Evolutionary conservation across 1,284 basidiomycete genomes (phyloP).

Genomic region (Wolfiporia cocos): DNA sequence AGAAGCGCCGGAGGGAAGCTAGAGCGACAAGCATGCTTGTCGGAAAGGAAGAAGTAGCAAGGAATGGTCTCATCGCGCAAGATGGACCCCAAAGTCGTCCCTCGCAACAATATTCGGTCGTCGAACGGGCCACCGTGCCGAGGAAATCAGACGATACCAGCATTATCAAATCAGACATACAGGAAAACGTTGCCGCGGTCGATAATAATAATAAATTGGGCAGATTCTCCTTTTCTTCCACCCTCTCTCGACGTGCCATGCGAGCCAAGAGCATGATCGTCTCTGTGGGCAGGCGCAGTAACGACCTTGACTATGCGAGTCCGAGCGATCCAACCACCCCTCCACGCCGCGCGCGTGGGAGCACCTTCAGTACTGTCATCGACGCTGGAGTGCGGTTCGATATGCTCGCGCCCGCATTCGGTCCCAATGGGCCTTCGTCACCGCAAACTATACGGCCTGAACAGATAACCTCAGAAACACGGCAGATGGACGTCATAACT

Average conservation of each 20-base stretch:
- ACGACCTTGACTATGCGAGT: constrained; percentile 1
- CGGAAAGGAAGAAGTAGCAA: neutral
- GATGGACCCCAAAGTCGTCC: too few species aligned
- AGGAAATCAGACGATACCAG: too few species aligned
- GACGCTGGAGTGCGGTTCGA: constrained; percentile 14
- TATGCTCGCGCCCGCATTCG: constrained; percentile 10
- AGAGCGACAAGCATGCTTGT: constrained; percentile 3
- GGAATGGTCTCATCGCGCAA: too few species aligned
- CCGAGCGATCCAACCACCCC: neutral
- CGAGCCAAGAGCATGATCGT: constrained; percentile 15
- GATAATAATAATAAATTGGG: too few species aligned
- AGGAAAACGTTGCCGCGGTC: neutral
- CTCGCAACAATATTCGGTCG: too few species aligned
- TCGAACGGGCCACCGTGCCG: too few species aligned
- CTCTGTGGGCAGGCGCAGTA: constrained; percentile 8
- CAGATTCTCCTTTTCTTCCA: constrained; percentile 25
- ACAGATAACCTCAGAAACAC: neutral
- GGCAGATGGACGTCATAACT: constrained; percentile 6
- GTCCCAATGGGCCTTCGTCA: neutral
- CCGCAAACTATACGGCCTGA: neutral
- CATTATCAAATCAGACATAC: neutral
- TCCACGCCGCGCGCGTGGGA: constrained; percentile 1
- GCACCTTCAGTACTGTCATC: constrained; percentile 12
- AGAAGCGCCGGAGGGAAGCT: neutral
- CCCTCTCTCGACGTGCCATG: constrained; percentile 18